A percentile compares a stretch with the other conserved stretches of the same genome.
phyloP scores from a whole-genome alignment of 1,284 basidiomycete species.

The Sphagnurus paluster region DNA sequence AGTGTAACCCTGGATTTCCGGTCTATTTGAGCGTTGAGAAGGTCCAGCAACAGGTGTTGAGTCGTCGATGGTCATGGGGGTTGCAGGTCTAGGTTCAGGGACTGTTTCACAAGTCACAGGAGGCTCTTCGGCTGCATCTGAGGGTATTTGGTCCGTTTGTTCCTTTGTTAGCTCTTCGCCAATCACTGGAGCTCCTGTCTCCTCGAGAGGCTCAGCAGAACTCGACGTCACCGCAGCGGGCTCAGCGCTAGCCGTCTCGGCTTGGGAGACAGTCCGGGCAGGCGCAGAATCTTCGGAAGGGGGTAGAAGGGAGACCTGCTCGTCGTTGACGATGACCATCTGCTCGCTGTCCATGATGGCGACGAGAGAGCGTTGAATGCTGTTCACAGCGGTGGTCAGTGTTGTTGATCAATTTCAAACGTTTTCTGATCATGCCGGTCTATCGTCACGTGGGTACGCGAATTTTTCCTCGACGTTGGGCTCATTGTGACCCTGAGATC shows the following conservation, averaged over 20 bases:
- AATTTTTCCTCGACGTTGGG: too few relatives aligned
- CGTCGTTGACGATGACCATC: slow-evolving; percentile 15
- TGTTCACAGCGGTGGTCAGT: too few relatives aligned
- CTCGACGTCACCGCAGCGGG: slow-evolving; percentile 1
- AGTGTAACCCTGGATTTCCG: slow-evolving; percentile 12
- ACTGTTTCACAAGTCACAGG: slow-evolving; percentile 13
- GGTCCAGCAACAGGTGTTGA: slow-evolving; percentile 9
- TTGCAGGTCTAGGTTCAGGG: slow-evolving; percentile 10
- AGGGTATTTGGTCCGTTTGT: slow-evolving; percentile 8
- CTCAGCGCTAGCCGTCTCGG: background rate
- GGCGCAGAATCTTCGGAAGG: background rate
- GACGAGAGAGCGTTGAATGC: too few relatives aligned
- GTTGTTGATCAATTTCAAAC: slow-evolving; percentile 7
- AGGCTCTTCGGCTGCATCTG: slow-evolving; percentile 11
- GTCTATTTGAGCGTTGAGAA: slow-evolving; percentile 11
- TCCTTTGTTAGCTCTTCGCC: slow-evolving; percentile 12
- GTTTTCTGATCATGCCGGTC: slow-evolving; percentile 4
- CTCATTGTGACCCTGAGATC: too few relatives aligned
- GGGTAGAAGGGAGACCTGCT: background rate
- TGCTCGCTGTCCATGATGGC: slow-evolving; percentile 22
- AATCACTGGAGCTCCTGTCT: slow-evolving; percentile 14
- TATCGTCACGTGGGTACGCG: too few relatives aligned
- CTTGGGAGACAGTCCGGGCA: background rate
- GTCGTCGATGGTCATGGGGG: slow-evolving; percentile 18
- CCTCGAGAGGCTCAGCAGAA: slow-evolving; percentile 8